phyloP scores from a whole-genome alignment of 2,329 filamentous ascomycete species.

The Reticulascus tulasneorum region DNA sequence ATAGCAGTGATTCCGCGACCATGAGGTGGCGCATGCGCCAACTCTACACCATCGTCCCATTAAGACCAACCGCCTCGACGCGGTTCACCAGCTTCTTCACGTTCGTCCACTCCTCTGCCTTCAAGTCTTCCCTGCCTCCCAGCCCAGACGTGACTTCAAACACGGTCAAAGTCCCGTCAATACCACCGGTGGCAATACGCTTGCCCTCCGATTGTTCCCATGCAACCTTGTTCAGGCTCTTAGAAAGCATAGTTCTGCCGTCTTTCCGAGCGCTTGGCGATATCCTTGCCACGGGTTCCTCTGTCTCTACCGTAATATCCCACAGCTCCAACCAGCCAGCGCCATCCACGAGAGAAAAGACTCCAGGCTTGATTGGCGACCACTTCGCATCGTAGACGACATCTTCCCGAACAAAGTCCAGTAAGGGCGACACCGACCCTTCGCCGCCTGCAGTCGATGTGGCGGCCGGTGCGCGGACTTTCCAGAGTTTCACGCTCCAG shows the following conservation, averaged over 20 bases:
- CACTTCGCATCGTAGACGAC: slow-evolving; percentile 95
- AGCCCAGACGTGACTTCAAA: slow-evolving; percentile 85
- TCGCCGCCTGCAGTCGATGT: slow-evolving; percentile 57
- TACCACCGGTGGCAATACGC: slow-evolving; percentile 81
- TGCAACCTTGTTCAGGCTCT: slow-evolving; percentile 88
- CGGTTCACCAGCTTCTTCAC: slow-evolving; percentile 86
- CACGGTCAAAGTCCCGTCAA: slow-evolving; percentile 85
- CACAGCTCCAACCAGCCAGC: slow-evolving; percentile 90
- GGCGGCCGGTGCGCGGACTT: slow-evolving; percentile 76
- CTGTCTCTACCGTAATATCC: slow-evolving; percentile 89
- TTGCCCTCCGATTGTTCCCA: slow-evolving; percentile 92
- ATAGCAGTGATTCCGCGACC: slow-evolving; percentile 6
- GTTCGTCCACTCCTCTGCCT: slow-evolving; percentile 85
- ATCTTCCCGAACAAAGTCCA: slow-evolving; percentile 91
- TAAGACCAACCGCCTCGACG: slow-evolving; percentile 60
- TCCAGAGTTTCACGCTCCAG: slow-evolving; percentile 98
- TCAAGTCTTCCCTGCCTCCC: slow-evolving; percentile 78
- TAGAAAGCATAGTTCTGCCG: slow-evolving; percentile 66
- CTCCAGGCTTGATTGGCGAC: slow-evolving; percentile 89
- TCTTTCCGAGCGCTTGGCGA: slow-evolving; percentile 65
- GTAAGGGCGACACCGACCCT: slow-evolving; percentile 63
- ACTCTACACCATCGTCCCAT: slow-evolving; percentile 35
- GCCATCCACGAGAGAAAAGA: slow-evolving; percentile 93
- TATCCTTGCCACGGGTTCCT: slow-evolving; percentile 82
- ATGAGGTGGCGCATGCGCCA: slow-evolving; percentile 20